phyloP scores from a whole-genome alignment of 2,329 filamentous ascomycete genomes.

The Calonectria fujianensis region DNA sequence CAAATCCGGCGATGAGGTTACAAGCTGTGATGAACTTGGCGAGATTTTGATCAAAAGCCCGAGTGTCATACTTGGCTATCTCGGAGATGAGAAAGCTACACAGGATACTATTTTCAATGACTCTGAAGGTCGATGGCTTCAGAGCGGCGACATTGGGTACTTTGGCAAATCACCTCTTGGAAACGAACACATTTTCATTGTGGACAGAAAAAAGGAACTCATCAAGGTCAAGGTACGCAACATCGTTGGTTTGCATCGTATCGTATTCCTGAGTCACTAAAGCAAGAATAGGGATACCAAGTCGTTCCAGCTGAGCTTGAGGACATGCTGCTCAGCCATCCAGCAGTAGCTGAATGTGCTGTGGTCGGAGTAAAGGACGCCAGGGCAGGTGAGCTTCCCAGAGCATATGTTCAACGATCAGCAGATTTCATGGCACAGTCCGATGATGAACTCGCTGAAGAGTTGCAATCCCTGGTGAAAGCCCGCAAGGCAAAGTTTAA shows the following conservation, averaged over 20 bases:
- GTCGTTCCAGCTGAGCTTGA: background rate
- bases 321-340: background rate
- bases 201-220: background rate
- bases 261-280: background rate
- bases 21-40: background rate
- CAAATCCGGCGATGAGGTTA: background rate
- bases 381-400: background rate
- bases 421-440: background rate
- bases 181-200: background rate
- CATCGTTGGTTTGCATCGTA: background rate
- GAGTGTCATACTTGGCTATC: background rate
- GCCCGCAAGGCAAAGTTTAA: background rate
- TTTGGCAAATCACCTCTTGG: background rate
- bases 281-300: background rate
- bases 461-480: background rate
- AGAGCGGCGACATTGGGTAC: background rate
- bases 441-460: background rate
- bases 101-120: background rate
- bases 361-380: background rate
- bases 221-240: background rate
- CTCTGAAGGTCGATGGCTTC: background rate
- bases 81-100: background rate
- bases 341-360: background rate
- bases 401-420: background rate
- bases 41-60: slow-evolving; percentile 9